Base-by-base conservation (phyloP, 2,329 filamentous ascomycete species). In the Sordariomycetes sp. region DNA sequence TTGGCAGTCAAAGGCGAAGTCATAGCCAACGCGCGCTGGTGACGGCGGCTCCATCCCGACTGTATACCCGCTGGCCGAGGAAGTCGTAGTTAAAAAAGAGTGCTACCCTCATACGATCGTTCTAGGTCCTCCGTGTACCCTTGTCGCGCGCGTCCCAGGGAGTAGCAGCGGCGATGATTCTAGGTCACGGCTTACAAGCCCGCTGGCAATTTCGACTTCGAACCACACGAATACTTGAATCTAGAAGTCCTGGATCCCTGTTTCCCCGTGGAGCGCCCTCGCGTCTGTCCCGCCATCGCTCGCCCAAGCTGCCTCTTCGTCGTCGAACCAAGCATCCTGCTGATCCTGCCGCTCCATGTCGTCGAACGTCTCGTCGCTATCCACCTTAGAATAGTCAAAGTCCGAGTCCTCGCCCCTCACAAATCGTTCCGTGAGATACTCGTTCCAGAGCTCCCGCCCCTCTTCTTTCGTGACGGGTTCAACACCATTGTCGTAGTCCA, bases 281-380 rank as follows among this genome's bases (percentile, higher is more conserved):
- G 32, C 22, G 56, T 28, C 8, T 13, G 48, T 15, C 13, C 17
- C 52, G 20, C 36, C 65, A 24, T 56, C 65, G 45, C 74, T 73
- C 34, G 79, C 74, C 79, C 85, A 89, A 53, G 76, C 76, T 0
- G 87, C 85, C 63, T 88, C 85, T 73, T 95, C 86, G 6, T 84
- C 82, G 24, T 90, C 88, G 65, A 95, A 91, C 74, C 88, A 95
- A 22, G 77, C 77, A 42, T 95, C 89, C 68, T 92, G 78, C 15
- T 74, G 74, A 56, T 86, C 83, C n/a, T 75, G 71, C 61, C 73
- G 81, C 74, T 65, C 77, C 69, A 75, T 70, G 67, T 69, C 81
- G 66, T 95, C 89, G 58, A 83, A 85, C 22, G 84, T 83, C 34
- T 90, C 84, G 64, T 87, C 84, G 39, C 74, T 72, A 65, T 96